These are phyloP conservation scores for Starmerella vitae DNA, from an alignment of 805 yeast species.

Conservation along the genomic window DNA sequence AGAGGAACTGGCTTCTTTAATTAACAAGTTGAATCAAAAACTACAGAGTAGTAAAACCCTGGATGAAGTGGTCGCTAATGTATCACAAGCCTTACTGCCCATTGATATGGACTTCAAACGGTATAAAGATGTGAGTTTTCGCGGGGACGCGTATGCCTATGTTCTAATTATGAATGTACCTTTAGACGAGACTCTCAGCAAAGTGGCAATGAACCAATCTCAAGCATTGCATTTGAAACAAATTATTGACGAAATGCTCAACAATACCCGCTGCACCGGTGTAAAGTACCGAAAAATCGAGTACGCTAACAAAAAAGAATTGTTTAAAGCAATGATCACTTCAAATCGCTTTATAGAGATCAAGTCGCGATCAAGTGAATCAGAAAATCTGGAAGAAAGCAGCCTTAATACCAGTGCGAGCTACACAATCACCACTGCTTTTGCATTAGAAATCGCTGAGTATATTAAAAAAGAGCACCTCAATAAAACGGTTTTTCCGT, in stretches of 20 bases:
- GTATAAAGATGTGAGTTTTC: conserved; percentile 11
- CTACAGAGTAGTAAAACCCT: conserved; percentile 1
- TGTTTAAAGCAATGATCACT: conserved; percentile 1
- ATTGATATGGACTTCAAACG: conserved; percentile 9
- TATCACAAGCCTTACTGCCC: conserved; percentile 4
- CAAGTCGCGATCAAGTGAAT: not conserved
- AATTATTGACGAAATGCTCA: conserved; percentile 10
- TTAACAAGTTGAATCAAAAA: conserved; percentile 1
- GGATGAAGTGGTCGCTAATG: too few relatives aligned
- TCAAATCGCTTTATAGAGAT: too few relatives aligned
- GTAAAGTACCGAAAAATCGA: conserved; percentile 2
- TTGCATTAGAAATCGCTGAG: not conserved
- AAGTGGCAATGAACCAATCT: conserved; percentile 1
- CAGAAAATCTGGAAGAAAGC: too few relatives aligned
- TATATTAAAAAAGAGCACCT: not conserved
- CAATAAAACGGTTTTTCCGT: not conserved
- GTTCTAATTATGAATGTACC: conserved; percentile 6
- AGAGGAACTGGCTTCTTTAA: not conserved
- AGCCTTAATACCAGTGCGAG: too few relatives aligned
- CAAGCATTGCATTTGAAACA: conserved; percentile 12
- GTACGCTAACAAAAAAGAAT: conserved; percentile 6
- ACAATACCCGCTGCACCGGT: conserved; percentile 7
- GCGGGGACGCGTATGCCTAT: conserved; percentile 3
- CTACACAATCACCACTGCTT: not conserved
- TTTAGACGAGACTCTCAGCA: conserved; percentile 2